Base-by-base conservation (phyloP, 2,329 filamentous ascomycete species). In the Coniella vitis region DNA sequence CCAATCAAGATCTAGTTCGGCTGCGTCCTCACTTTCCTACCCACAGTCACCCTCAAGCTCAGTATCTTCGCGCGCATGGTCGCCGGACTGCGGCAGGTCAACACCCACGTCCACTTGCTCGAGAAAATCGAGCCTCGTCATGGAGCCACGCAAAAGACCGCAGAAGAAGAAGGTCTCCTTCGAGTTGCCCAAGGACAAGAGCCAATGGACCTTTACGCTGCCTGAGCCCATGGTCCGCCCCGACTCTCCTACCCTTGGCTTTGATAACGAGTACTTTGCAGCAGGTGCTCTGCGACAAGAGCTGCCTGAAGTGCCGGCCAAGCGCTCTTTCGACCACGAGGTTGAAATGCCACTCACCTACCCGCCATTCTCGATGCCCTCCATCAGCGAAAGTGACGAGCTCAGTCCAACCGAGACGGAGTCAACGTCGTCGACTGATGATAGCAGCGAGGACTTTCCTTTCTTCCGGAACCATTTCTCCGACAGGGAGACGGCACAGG, bases 181-280 rank as follows among this genome's bases (percentile, higher is more conserved):
- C 53, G 71, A 67, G 13, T 56, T 67, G 5, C 59, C 62, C 14
- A 70, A 70, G 58, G 55, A 61, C 12, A 54, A 59, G 14, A 34
- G 22, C 55, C 49, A 32, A 43, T 56, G 19, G 55, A 57, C 62
- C 34, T 72, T 69, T 49, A 59, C 55, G 32, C 62, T 64, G 14
- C 63, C 65, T 14, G 67, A 76, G 56, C 73, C 75, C 17, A 64
- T 72, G 29, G 69, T 79, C 52, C 75, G 78, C 8, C 78, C 78
- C 0, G 78, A 82, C 56, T 81, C 78, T 3, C 78, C 78, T 1
- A 82, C 78, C 0, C 70, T 82, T 5, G 78, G 78, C 10, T 72
- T 78, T 48, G 74, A 76, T 45, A 72, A 73, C 54, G 64, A 63
- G 39, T 63, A 69, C 50, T 64, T 63, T 47, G 55, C 56, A 10